phyloP scores from a whole-genome alignment of 768 basidiomycete species.

The Floccularia luteovirens region DNA sequence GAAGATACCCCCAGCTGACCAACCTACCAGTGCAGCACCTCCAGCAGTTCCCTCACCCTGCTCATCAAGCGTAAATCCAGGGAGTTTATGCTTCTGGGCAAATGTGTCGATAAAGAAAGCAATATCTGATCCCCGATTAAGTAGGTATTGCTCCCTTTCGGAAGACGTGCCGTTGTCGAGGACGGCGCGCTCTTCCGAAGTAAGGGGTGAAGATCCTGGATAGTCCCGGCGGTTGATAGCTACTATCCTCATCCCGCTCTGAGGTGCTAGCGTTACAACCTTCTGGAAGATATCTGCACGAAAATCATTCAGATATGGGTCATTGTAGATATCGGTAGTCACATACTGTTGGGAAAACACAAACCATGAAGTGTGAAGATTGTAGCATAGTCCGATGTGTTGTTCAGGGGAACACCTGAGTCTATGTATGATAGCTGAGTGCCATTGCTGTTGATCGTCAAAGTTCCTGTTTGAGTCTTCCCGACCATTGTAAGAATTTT shows the following conservation, averaged over 20 bases:
- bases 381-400: too few species aligned
- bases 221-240: slow-evolving; percentile 26
- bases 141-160: slow-evolving; percentile 11
- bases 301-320: too few species aligned
- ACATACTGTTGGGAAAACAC: too few species aligned
- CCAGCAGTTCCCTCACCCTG: too few species aligned
- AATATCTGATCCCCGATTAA: slow-evolving; percentile 19
- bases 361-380: too few species aligned
- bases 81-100: slow-evolving; percentile 12
- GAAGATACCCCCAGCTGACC: slow-evolving; percentile 21
- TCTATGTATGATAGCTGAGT: too few species aligned
- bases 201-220: slow-evolving; percentile 21
- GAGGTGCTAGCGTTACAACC: slow-evolving; percentile 10
- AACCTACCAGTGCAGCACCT: slow-evolving; percentile 16
- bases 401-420: too few species aligned
- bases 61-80: too few species aligned
- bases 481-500: too few species aligned
- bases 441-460: too few species aligned
- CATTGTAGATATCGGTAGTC: too few species aligned
- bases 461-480: too few species aligned
- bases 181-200: slow-evolving; percentile 13
- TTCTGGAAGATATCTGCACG: slow-evolving; percentile 16
- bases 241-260: slow-evolving; percentile 16
- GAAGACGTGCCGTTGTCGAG: slow-evolving; percentile 9
- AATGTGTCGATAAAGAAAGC: slow-evolving; percentile 18